These are phyloP conservation scores for Colletotrichum simmondsii DNA, from an alignment of 2,329 filamentous ascomycete genomes.

Conservation along the genomic window DNA sequence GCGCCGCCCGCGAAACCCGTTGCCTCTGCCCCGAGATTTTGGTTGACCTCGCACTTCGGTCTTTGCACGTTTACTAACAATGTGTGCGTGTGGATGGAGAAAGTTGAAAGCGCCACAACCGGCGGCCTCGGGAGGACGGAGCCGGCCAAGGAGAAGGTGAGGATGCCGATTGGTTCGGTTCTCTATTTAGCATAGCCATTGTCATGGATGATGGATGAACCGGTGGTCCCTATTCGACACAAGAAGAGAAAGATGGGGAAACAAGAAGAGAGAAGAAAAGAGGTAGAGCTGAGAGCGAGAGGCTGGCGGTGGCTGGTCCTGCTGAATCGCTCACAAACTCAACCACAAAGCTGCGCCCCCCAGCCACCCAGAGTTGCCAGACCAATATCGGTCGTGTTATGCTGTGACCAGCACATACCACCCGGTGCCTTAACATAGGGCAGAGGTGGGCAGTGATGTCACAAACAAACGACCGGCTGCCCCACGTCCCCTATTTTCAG, in stretches of 20 bases:
- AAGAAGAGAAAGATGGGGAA: too few species aligned
- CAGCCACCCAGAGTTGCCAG: neutral
- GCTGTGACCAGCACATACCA: neutral
- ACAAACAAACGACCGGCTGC: conserved; percentile 3
- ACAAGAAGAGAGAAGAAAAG: neutral
- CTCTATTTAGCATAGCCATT: neutral
- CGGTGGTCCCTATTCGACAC: neutral
- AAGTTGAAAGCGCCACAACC: neutral
- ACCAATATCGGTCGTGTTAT: neutral
- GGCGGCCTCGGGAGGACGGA: conserved; percentile 5
- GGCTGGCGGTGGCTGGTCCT: neutral
- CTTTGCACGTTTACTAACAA: neutral
- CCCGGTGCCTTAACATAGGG: neutral
- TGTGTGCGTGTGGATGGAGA: neutral
- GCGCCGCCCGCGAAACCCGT: neutral
- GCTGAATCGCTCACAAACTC: conserved; percentile 1
- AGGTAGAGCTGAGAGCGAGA: neutral
- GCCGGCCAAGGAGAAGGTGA: neutral
- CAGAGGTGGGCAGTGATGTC: conserved; percentile 21
- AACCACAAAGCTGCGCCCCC: neutral
- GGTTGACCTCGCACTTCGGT: neutral
- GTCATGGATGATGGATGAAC: neutral
- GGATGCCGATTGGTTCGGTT: conserved; percentile 13
- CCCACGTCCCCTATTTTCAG: conserved; percentile 21
- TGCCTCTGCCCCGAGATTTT: neutral